These are phyloP conservation scores for Hortiboletus rubellus DNA, from an alignment of 1,284 basidiomycete species.

Conservation along the genomic window DNA sequence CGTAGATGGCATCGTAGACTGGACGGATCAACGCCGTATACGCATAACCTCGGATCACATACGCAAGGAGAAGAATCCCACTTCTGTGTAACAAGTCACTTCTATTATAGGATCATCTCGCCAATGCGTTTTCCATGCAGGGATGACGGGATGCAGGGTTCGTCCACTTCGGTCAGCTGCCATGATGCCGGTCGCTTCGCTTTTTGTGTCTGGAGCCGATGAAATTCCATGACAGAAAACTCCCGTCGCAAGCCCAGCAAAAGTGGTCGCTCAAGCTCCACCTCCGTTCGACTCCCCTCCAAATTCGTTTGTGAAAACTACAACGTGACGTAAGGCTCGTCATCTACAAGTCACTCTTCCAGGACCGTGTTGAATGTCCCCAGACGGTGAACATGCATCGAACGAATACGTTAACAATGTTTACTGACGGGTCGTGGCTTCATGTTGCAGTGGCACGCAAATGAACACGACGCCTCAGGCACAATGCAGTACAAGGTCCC, in stretches of 20 bases:
- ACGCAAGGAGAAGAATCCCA: neutral
- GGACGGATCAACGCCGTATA: neutral
- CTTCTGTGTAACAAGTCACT: neutral
- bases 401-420: too few species aligned
- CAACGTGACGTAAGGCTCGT: neutral
- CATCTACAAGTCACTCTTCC: neutral
- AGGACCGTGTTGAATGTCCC: neutral
- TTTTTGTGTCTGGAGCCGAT: neutral
- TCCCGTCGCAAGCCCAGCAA: neutral
- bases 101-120: neutral
- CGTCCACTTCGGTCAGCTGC: neutral
- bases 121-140: neutral
- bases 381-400: too few species aligned
- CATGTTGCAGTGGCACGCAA: too few species aligned
- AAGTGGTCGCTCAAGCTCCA: neutral
- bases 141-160: neutral
- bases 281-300: neutral
- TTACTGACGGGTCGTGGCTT: too few species aligned
- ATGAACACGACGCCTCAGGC: neutral
- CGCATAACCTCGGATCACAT: neutral
- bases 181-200: neutral
- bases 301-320: constrained; percentile 1
- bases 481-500: neutral
- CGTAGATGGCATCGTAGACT: neutral
- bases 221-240: neutral